Evolutionary conservation across 257 asterid species (phyloP).

Genomic region (Datura wrightii): DNA sequence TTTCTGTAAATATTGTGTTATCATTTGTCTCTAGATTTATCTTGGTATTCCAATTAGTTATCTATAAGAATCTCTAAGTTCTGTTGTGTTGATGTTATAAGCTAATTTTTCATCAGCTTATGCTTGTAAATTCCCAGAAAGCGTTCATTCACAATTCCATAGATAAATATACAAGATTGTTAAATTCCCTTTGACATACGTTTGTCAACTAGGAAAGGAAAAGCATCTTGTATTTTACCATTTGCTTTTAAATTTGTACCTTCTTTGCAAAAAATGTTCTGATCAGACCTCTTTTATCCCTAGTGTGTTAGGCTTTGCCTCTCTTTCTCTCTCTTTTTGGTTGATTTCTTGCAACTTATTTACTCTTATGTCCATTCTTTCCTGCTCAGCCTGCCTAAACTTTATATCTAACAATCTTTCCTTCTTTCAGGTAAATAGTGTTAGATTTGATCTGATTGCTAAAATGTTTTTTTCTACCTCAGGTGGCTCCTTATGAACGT

Average conservation of each 20-base stretch:
- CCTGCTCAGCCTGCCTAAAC: not conserved
- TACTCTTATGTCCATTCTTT: not conserved
- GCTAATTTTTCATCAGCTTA: not conserved
- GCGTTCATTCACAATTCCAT: not conserved
- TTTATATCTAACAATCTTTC: not conserved
- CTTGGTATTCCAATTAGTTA: not conserved
- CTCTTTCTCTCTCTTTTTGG: not conserved
- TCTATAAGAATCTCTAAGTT: not conserved
- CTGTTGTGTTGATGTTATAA: not conserved
- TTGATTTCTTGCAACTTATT: constrained; percentile 2
- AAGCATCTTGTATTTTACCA: not conserved
- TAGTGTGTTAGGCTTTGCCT: not conserved
- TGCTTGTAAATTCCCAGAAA: not conserved
- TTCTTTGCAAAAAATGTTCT: not conserved
- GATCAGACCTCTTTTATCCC: not conserved
- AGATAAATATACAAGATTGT: not conserved
- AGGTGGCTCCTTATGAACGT: constrained; percentile 99
- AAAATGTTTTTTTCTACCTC: constrained; percentile 34
- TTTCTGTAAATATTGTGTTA: not conserved
- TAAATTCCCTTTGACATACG: not conserved
- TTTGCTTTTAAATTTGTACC: not conserved
- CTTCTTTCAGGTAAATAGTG: not conserved
- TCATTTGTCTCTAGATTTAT: not conserved
- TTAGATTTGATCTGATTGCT: constrained; percentile 9
- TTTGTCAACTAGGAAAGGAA: not conserved